phyloP scores from a whole-genome alignment of 306 rosid genomes.

The Cucurbita ficifolia region DNA sequence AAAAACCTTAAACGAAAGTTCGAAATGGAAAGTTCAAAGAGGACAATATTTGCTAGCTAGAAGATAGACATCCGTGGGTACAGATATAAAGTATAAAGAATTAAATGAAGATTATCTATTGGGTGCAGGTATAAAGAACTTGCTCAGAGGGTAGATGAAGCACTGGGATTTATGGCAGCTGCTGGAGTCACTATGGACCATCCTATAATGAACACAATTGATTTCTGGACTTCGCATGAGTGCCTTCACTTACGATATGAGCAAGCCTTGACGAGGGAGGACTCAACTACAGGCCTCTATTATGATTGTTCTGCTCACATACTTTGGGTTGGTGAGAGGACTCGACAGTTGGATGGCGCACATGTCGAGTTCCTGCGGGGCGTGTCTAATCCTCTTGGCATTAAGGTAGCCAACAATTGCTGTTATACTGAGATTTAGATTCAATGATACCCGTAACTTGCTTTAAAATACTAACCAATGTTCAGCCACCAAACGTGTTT shows the following conservation, averaged over 20 bases:
- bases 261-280: conserved; percentile 32
- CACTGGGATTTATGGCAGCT: conserved; percentile 30
- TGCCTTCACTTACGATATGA: conserved; percentile 33
- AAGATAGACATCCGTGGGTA: too few species aligned
- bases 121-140: conserved; percentile 22
- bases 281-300: conserved; percentile 26
- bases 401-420: conserved; percentile 16
- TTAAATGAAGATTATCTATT: neutral
- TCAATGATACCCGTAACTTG: neutral
- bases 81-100: conserved; percentile 13
- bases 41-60: too few species aligned
- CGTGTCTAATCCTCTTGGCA: conserved; percentile 32
- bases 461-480: neutral
- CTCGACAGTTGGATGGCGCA: conserved; percentile 33
- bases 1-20: too few species aligned
- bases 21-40: too few species aligned
- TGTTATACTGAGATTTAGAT: neutral
- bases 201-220: conserved; percentile 31
- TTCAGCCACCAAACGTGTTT: neutral
- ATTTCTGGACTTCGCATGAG: conserved; percentile 35
- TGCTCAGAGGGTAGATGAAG: conserved; percentile 30
- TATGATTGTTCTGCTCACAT: conserved; percentile 34
- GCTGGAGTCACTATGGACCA: conserved; percentile 23
- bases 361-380: conserved; percentile 36
- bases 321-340: conserved; percentile 44